These are phyloP conservation scores for Castanea sativa DNA, from an alignment of 306 rosid species.

Conservation along the genomic window DNA sequence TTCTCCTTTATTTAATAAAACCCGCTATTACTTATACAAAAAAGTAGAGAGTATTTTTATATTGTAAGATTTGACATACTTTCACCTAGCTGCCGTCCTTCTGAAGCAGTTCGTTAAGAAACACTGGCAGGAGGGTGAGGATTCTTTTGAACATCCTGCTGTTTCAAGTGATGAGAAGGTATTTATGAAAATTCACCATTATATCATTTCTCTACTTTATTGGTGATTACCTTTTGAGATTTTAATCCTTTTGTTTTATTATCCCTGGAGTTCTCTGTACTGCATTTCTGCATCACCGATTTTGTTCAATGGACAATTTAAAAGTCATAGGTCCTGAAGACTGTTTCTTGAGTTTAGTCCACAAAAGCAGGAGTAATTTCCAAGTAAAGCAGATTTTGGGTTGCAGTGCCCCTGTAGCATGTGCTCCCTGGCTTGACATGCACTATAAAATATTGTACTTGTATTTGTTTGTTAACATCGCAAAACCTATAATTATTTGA, in stretches of 20 bases:
- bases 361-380: not conserved
- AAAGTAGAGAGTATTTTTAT: not conserved
- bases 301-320: too few relatives aligned
- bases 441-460: not conserved
- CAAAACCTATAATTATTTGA: not conserved
- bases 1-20: too few relatives aligned
- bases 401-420: not conserved
- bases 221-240: too few relatives aligned
- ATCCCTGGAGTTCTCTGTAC: too few relatives aligned
- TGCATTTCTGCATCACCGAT: too few relatives aligned
- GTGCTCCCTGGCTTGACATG: not conserved
- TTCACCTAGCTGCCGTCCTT: slow-evolving; percentile 97
- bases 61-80: slow-evolving; percentile 59
- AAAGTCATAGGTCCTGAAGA: too few relatives aligned
- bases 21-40: too few relatives aligned
- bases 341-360: too few relatives aligned
- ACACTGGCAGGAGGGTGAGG: slow-evolving; percentile 94
- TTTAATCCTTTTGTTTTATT: too few relatives aligned
- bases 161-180: slow-evolving; percentile 85
- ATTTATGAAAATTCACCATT: slow-evolving; percentile 6
- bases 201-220: too few relatives aligned
- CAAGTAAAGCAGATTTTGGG: not conserved
- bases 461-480: not conserved
- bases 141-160: slow-evolving; percentile 79
- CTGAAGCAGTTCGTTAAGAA: slow-evolving; percentile 85